Conservation (phyloP, 2,329 filamentous ascomycete genomes). For the Pseudogymnoascus sp. region DNA sequence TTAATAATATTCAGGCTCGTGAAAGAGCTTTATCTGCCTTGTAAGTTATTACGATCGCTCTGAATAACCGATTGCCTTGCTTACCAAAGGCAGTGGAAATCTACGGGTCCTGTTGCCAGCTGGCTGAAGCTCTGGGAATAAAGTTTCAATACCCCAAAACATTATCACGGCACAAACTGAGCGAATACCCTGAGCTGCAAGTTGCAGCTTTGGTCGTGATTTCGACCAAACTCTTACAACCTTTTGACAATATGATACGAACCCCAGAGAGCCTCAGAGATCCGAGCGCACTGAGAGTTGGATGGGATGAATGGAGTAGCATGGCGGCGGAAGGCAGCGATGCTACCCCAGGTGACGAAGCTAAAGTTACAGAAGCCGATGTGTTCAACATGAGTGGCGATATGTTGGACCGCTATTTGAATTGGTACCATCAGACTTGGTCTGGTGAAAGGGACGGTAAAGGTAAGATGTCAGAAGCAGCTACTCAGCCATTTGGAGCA, state of each 20-base stretch:
- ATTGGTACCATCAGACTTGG: slow-evolving; percentile 69
- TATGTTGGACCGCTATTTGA: slow-evolving; percentile 67
- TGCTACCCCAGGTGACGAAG: slow-evolving; percentile 40
- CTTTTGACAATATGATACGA: slow-evolving; percentile 55
- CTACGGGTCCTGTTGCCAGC: slow-evolving; percentile 50
- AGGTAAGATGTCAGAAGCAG: slow-evolving; percentile 25
- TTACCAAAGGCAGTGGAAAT: slow-evolving; percentile 50
- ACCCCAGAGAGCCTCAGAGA: slow-evolving; percentile 45
- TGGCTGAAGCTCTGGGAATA: slow-evolving; percentile 38
- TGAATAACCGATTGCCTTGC: not conserved
- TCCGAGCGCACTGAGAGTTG: slow-evolving; percentile 51
- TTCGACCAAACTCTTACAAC: slow-evolving; percentile 71
- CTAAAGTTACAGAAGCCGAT: slow-evolving; percentile 52
- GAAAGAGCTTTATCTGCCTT: slow-evolving; percentile 65
- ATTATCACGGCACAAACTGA: slow-evolving; percentile 19
- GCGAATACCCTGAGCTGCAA: slow-evolving; percentile 62
- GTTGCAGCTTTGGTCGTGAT: slow-evolving; percentile 66
- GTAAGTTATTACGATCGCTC: slow-evolving; percentile 37
- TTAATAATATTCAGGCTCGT: slow-evolving; percentile 64
- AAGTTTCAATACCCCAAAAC: slow-evolving; percentile 50
- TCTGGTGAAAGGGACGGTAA: slow-evolving; percentile 38
- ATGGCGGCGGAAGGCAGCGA: slow-evolving; percentile 35
- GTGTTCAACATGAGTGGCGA: slow-evolving; percentile 53
- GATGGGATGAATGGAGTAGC: slow-evolving; percentile 66
- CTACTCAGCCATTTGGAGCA: not conserved